phyloP scores from a whole-genome alignment of 148 eudicot genomes.

The Dianthus caryophyllus region DNA sequence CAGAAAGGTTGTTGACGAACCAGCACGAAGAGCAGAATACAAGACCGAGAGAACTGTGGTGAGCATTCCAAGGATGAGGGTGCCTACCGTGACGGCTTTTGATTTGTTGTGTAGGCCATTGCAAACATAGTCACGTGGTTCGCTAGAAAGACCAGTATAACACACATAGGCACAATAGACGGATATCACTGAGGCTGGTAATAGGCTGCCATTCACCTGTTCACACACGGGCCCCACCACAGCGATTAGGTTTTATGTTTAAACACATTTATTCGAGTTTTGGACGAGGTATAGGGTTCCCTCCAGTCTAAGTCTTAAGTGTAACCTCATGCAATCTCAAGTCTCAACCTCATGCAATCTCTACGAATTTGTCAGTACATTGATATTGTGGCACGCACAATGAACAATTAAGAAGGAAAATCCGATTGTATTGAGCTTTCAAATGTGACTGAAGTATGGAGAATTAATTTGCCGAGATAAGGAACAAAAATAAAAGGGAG shows the following conservation, averaged over 20 bases:
- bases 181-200: constrained; percentile 95
- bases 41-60: constrained; percentile 90
- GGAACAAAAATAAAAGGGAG: not conserved
- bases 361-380: not conserved
- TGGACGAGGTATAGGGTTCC: no score
- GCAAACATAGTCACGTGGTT: constrained; percentile 86
- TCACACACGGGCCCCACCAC: constrained; percentile 12
- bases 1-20: constrained; percentile 85
- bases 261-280: not conserved
- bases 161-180: constrained; percentile 94
- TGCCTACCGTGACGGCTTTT: constrained; percentile 57
- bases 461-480: not conserved
- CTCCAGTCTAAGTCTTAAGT: no score
- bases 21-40: constrained; percentile 98
- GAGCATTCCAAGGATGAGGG: constrained; percentile 90
- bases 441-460: not conserved
- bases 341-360: not conserved
- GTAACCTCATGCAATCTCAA: not conserved
- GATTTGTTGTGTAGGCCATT: constrained; percentile 73
- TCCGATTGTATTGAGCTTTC: not conserved
- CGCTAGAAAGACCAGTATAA: constrained; percentile 81
- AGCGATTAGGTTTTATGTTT: not conserved
- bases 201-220: constrained; percentile 97
- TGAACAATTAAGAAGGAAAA: not conserved
- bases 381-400: not conserved